Conservation (phyloP, 1,284 basidiomycete genomes). For the Marasmius oreades region DNA sequence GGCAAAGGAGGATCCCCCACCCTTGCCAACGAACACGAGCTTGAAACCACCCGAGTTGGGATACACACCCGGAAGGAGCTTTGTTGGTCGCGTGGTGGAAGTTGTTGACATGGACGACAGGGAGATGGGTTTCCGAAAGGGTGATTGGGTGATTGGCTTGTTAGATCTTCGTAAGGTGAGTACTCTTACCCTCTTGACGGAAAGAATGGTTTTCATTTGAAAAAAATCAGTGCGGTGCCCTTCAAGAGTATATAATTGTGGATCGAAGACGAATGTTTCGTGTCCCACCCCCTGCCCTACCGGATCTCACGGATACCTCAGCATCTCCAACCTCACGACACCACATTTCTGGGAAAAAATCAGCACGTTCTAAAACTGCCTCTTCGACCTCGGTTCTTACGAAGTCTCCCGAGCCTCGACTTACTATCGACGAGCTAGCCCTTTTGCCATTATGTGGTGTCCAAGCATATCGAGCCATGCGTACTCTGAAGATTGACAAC, state of each 20-base stretch:
- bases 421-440: conserved; percentile 76
- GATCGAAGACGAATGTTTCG: conserved; percentile 77
- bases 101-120: conserved; percentile 75
- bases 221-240: conserved; percentile 62
- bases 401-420: conserved; percentile 9
- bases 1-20: neutral
- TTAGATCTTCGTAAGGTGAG: conserved; percentile 74
- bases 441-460: conserved; percentile 75
- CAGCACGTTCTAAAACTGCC: neutral
- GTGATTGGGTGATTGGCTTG: conserved; percentile 83
- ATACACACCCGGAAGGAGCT: conserved; percentile 78
- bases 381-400: neutral
- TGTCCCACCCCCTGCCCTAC: conserved; percentile 51
- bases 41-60: conserved; percentile 42
- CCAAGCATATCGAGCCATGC: conserved; percentile 73
- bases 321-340: conserved; percentile 15
- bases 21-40: neutral
- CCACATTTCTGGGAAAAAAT: neutral
- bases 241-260: conserved; percentile 79
- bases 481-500: conserved; percentile 39
- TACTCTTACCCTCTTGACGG: conserved; percentile 8
- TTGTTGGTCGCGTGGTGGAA: conserved; percentile 78
- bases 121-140: conserved; percentile 54
- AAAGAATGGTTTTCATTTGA: conserved; percentile 11
- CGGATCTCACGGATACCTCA: conserved; percentile 6